Percentiles rank a stretch among this genome's conserved stretches.
phyloP scores from a whole-genome alignment of 2,329 filamentous ascomycete genomes.

The Fusarium sp. region DNA sequence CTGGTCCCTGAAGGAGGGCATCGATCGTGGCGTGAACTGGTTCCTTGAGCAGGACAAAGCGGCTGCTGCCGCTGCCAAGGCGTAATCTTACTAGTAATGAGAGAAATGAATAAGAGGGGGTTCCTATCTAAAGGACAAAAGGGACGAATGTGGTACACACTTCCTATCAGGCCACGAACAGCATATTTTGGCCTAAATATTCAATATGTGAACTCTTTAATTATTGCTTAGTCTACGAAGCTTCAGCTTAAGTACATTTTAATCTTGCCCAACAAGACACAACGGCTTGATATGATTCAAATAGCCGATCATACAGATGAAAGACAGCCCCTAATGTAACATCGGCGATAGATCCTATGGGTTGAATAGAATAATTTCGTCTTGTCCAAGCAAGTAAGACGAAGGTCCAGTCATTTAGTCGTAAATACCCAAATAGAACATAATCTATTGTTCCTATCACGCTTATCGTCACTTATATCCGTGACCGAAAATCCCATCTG shows the following conservation, averaged over 20 bases:
- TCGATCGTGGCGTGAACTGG: constrained; percentile 65
- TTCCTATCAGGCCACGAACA: constrained; percentile 6
- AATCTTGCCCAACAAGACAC: not conserved
- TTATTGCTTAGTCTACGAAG: constrained; percentile 3
- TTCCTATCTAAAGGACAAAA: constrained; percentile 7
- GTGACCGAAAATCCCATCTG: constrained; percentile 42
- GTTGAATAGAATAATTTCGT: not conserved
- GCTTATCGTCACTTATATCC: constrained; percentile 32
- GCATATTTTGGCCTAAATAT: constrained; percentile 23
- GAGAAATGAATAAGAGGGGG: constrained; percentile 2
- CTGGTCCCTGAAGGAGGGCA: constrained; percentile 73
- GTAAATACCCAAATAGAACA: constrained; percentile 44
- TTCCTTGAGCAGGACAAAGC: constrained; percentile 63
- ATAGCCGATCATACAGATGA: not conserved
- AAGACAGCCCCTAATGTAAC: not conserved
- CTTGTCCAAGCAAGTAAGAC: not conserved
- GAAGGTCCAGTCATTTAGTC: constrained; percentile 14
- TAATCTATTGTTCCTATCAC: constrained; percentile 46
- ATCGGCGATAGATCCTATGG: not conserved
- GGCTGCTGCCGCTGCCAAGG: constrained; percentile 36
- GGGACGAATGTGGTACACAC: not conserved
- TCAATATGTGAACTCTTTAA: constrained; percentile 19
- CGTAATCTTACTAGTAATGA: constrained; percentile 24
- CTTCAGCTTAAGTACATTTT: not conserved
- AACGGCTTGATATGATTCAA: not conserved